Percentiles rank a stretch among this genome's conserved stretches.
phyloP scores from a whole-genome alignment of 176 grass and related monocot species.

The Microstegium vimineum region DNA sequence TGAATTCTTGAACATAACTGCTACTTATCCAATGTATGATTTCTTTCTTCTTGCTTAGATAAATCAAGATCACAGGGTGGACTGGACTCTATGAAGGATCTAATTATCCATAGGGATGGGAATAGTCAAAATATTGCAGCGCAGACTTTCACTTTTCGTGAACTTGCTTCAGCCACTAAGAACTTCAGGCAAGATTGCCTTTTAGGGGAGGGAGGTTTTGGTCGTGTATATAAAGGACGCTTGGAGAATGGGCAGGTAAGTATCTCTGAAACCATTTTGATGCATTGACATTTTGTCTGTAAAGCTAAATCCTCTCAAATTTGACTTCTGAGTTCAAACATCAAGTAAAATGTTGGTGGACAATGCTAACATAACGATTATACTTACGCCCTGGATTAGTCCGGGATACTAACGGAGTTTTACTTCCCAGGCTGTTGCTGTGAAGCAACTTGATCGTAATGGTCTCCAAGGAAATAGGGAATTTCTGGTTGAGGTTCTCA shows the following conservation, averaged over 20 bases:
- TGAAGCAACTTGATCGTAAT: conserved; percentile 90
- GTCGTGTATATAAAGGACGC: conserved; percentile 71
- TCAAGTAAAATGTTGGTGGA: conserved; percentile 18
- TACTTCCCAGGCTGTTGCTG: conserved; percentile 64
- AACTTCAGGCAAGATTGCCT: conserved; percentile 80
- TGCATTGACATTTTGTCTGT: neutral
- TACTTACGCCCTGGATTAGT: conserved; percentile 2
- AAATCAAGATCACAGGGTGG: conserved; percentile 48
- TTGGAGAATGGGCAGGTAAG: conserved; percentile 78
- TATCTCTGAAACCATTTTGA: neutral
- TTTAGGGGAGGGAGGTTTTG: conserved; percentile 81
- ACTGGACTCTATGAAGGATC: conserved; percentile 59
- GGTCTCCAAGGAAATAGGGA: conserved; percentile 92
- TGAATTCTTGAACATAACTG: neutral
- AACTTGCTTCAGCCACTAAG: conserved; percentile 79
- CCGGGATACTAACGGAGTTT: conserved; percentile 23
- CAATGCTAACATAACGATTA: conserved; percentile 4
- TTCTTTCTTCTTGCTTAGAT: conserved; percentile 46
- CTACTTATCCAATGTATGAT: conserved; percentile 1
- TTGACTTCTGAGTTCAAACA: conserved; percentile 15
- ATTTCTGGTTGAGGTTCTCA: conserved; percentile 90
- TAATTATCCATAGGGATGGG: conserved; percentile 57
- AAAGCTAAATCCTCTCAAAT: neutral
- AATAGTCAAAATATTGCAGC: conserved; percentile 78
- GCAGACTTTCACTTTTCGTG: conserved; percentile 87